These are phyloP conservation scores for Penicillium sp. DNA, from an alignment of 2,329 filamentous ascomycete species.

Conservation along the genomic window DNA sequence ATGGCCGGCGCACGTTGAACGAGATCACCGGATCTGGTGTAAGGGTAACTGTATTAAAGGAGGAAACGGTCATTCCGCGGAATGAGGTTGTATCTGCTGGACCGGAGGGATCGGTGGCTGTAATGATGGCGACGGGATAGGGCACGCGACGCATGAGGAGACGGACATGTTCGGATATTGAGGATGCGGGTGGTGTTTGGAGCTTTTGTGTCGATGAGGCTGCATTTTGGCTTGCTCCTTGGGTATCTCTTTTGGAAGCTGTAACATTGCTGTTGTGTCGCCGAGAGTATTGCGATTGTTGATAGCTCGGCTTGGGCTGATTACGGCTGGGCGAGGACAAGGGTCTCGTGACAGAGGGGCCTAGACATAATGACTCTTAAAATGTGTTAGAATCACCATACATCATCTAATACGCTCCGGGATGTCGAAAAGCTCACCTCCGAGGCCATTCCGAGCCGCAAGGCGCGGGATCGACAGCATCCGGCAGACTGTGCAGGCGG, in stretches of 20 bases:
- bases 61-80: slow-evolving; percentile 57
- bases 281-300: slow-evolving; percentile 9
- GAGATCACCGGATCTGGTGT: slow-evolving; percentile 53
- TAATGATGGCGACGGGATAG: slow-evolving; percentile 55
- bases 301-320: slow-evolving; percentile 2
- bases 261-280: slow-evolving; percentile 19
- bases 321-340: background rate
- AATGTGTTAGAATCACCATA: background rate
- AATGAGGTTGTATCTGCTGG: slow-evolving; percentile 27
- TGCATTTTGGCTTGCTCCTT: slow-evolving; percentile 1
- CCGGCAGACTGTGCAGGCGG: slow-evolving; percentile 13
- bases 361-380: background rate
- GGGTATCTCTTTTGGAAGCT: slow-evolving; percentile 2
- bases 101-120: slow-evolving; percentile 38
- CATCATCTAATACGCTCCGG: background rate
- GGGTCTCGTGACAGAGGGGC: background rate
- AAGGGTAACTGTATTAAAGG: slow-evolving; percentile 56
- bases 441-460: slow-evolving; percentile 19
- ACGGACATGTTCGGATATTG: slow-evolving; percentile 38
- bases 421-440: slow-evolving; percentile 15
- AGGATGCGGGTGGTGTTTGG: slow-evolving; percentile 3
- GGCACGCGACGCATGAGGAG: slow-evolving; percentile 52
- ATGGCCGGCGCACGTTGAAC: slow-evolving; percentile 57
- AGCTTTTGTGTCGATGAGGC: background rate
- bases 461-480: slow-evolving; percentile 28